Percentiles rank a stretch among this genome's conserved stretches.
Conservation (phyloP, 371 early-diverging fungal genomes). For the Mortierella sp. region DNA sequence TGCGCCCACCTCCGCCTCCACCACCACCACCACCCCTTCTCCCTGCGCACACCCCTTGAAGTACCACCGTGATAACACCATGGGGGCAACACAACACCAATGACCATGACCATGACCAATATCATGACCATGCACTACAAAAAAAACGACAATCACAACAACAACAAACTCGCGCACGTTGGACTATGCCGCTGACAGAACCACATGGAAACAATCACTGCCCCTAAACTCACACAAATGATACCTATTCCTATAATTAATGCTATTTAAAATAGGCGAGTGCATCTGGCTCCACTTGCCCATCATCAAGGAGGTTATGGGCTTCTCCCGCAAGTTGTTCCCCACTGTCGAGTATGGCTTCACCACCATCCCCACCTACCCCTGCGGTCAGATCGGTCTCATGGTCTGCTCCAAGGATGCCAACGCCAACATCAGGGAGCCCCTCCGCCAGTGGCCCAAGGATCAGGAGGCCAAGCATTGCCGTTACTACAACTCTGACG, state of each 20-base stretch:
- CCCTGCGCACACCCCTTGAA: not conserved
- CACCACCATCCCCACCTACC: conserved; percentile 96
- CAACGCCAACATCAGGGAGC: conserved; percentile 79
- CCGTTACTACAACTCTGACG: conserved; percentile 94
- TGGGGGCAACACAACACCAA: not conserved
- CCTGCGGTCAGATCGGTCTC: conserved; percentile 97
- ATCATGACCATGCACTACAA: not conserved
- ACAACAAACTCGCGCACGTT: not conserved
- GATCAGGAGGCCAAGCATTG: conserved; percentile 87
- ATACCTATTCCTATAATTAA: not conserved
- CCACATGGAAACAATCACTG: not conserved
- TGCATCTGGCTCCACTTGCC: conserved; percentile 97
- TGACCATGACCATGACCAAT: not conserved
- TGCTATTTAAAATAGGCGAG: conserved; percentile 72
- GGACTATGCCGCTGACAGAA: not conserved
- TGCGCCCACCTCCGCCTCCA: too few relatives aligned
- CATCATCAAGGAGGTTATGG: conserved; percentile 90
- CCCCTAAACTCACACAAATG: not conserved
- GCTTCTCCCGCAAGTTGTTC: conserved; percentile 84
- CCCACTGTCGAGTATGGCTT: conserved; percentile 94
- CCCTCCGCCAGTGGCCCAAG: conserved; percentile 82
- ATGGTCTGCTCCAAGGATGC: conserved; percentile 91
- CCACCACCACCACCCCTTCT: not conserved
- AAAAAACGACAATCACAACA: not conserved
- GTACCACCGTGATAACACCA: not conserved